These are phyloP conservation scores for Microascus cirrosus DNA, from an alignment of 2,329 filamentous ascomycete genomes.

Conservation along the genomic window DNA sequence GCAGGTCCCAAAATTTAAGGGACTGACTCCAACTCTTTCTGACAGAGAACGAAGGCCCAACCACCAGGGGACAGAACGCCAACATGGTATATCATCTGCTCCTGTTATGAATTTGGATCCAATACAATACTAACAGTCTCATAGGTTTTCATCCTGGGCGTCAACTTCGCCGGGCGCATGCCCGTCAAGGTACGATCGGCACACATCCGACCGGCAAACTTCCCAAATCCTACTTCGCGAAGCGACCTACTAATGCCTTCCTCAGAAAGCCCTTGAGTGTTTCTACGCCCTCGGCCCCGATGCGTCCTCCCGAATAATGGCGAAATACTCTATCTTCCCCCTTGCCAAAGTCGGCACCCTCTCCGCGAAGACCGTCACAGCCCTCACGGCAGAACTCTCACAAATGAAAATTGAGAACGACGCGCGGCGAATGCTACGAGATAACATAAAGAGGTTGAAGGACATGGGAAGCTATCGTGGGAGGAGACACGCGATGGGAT, in stretches of 20 bases:
- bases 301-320: slow-evolving; percentile 64
- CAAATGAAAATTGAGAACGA: slow-evolving; percentile 94
- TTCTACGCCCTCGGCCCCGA: slow-evolving; percentile 79
- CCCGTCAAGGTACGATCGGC: slow-evolving; percentile 62
- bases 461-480: slow-evolving; percentile 89
- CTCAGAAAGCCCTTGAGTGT: slow-evolving; percentile 60
- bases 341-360: slow-evolving; percentile 68
- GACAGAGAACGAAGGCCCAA: background rate
- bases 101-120: background rate
- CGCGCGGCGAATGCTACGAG: slow-evolving; percentile 61
- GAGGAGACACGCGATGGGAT: slow-evolving; percentile 79
- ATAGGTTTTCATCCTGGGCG: slow-evolving; percentile 74
- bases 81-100: slow-evolving; percentile 7
- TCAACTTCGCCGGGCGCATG: slow-evolving; percentile 74
- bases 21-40: background rate
- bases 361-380: slow-evolving; percentile 63
- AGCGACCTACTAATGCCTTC: background rate
- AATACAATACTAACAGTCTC: background rate
- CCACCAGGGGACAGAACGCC: background rate
- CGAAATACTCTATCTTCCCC: slow-evolving; percentile 80
- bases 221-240: slow-evolving; percentile 6
- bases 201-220: background rate
- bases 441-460: slow-evolving; percentile 77
- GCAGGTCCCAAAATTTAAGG: background rate
- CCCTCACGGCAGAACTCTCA: slow-evolving; percentile 74